Base-by-base conservation (phyloP, 2,329 filamentous ascomycete species). In the Phoma sp. region DNA sequence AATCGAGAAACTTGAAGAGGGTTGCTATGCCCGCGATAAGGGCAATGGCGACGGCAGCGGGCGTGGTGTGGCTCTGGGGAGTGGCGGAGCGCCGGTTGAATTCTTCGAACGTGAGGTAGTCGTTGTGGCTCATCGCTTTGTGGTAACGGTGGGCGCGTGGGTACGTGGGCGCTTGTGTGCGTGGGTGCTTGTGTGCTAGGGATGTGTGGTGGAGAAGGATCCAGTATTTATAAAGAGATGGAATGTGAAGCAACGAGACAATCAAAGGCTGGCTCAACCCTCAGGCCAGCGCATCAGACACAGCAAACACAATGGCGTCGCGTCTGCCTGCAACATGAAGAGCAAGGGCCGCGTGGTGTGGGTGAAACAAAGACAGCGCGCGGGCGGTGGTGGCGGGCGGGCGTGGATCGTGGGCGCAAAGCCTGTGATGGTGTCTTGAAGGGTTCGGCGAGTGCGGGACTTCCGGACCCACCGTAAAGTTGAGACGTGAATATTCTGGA, bases 261-360 rank as follows among this genome's bases (percentile, higher is more conserved):
- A 44, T 35, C 25, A 38, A 40, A 24, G 40, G 27, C 37, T 41
- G 38, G 40, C 64, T 73, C 69, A 74, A 57, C 70, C 66, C 63
- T 72, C 59, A 15, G 71, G 70, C 69, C 71, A 72, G 67, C 69
- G 69, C 64, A 70, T 62, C 49, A 58, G 54, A 65, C 54, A 64
- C 51, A 66, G 67, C 69, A 73, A 69, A 70, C 69, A 60, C 59
- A 57, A 51, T 32, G 57, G 56, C 49, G 55, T 60, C 41, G 58
- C 55, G 48, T 50, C 64, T 64, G 63, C 65, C 63, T 70, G 62
- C 72, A 70, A 73, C 72, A 75, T 75, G 64, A 68, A 69, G 63
- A 64, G 60, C 50, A 47, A 45, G 47, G 24, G 48, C 21, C 51
- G 33, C 41, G 44, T 37, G 43, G 15, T 47, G 44, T 35, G 49